phyloP scores from a whole-genome alignment of 1,284 basidiomycete genomes.

The Ganoderma sp. region DNA sequence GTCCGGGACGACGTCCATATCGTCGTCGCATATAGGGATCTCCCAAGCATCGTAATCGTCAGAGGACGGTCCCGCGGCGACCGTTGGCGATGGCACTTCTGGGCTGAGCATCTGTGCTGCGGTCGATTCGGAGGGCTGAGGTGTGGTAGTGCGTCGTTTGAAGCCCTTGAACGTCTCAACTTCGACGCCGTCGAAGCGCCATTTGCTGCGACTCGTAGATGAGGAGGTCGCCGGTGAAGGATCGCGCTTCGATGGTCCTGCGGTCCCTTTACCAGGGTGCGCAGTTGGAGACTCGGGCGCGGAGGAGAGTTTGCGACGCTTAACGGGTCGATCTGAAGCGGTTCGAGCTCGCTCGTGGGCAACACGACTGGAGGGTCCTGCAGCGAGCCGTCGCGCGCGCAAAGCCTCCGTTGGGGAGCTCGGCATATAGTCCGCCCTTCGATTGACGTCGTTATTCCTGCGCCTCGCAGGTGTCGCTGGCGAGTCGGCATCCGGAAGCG shows the following conservation, averaged over 20 bases:
- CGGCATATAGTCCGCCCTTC: constrained; percentile 13
- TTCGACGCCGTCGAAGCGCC: constrained; percentile 18
- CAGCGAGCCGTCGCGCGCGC: constrained; percentile 14
- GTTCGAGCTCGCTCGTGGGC: constrained; percentile 19
- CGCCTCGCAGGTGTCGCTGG: not conserved
- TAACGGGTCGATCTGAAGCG: constrained; percentile 22
- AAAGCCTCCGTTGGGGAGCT: constrained; percentile 26
- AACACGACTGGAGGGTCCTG: constrained; percentile 18
- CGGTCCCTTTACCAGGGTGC: not conserved
- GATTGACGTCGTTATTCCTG: not conserved
- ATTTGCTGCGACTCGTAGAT: not conserved
- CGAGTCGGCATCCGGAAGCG: not conserved
- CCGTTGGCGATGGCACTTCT: constrained; percentile 11
- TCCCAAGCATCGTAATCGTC: constrained; percentile 33
- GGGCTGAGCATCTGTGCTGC: constrained; percentile 9
- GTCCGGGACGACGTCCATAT: constrained; percentile 20
- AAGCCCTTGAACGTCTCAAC: not conserved
- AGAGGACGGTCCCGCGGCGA: constrained; percentile 4
- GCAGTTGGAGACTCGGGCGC: not conserved
- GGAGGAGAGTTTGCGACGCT: constrained; percentile 18
- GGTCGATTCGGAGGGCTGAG: constrained; percentile 7
- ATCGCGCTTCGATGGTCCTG: not conserved
- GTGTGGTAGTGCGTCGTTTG: constrained; percentile 8
- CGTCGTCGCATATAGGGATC: constrained; percentile 20
- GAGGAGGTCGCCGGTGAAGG: not conserved